These are phyloP conservation scores for Psilocybe cyanescens DNA, from an alignment of 768 basidiomycete genomes.

Conservation along the genomic window DNA sequence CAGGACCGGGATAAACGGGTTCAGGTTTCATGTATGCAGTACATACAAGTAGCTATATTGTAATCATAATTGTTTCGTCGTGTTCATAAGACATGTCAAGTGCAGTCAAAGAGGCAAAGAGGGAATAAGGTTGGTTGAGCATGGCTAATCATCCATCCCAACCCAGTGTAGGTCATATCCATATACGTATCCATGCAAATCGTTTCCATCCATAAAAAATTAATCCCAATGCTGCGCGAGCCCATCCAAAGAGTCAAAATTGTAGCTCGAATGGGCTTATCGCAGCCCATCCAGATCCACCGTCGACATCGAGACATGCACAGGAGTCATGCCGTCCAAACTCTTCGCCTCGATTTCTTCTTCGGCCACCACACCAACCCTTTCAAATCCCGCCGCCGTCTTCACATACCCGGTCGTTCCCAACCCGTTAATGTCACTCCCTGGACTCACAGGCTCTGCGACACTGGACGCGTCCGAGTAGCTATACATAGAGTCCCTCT, in stretches of 20 bases:
- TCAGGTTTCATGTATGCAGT: neutral
- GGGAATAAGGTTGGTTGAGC: neutral
- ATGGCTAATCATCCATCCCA: neutral
- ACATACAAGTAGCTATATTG: neutral
- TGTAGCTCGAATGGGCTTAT: neutral
- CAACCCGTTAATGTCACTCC: conserved; percentile 36
- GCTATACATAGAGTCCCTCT: conserved; percentile 50
- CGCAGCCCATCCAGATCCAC: conserved; percentile 20
- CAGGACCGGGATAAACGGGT: neutral
- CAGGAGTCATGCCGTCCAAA: conserved; percentile 22
- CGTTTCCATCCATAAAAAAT: neutral
- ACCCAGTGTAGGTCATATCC: neutral
- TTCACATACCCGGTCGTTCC: conserved; percentile 25
- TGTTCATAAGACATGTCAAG: neutral
- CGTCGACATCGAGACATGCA: conserved; percentile 20
- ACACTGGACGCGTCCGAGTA: conserved; percentile 63
- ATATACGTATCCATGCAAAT: neutral
- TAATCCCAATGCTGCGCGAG: too few species aligned
- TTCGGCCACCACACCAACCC: conserved; percentile 29
- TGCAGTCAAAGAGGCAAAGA: neutral
- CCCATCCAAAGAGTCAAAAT: neutral
- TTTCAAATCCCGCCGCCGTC: conserved; percentile 8
- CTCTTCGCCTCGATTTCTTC: conserved; percentile 34
- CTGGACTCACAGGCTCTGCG: conserved; percentile 62
- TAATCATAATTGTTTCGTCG: neutral